phyloP scores from a whole-genome alignment of 1,284 basidiomycete species.

The Malassezia nana region DNA sequence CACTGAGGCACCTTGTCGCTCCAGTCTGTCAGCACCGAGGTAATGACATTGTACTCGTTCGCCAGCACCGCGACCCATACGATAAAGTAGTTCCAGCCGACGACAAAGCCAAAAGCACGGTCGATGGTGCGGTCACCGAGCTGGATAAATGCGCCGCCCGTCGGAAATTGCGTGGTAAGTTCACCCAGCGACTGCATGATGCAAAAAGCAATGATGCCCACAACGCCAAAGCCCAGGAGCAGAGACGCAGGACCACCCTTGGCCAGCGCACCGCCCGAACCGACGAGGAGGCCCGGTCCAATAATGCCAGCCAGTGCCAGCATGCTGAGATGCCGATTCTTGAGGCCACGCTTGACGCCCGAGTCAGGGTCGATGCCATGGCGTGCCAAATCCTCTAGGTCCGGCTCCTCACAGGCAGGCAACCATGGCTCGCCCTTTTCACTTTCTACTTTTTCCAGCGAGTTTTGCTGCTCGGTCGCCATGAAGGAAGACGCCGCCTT shows the following conservation, averaged over 20 bases:
- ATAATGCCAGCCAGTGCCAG: constrained; percentile 33
- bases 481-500: too few species aligned
- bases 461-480: too few species aligned
- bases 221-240: constrained; percentile 26
- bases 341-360: constrained; percentile 25
- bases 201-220: constrained; percentile 27
- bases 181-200: constrained; percentile 30
- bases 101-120: constrained; percentile 58
- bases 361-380: constrained; percentile 8
- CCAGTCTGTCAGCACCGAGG: constrained; percentile 27
- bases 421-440: too few species aligned
- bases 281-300: constrained; percentile 33
- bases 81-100: constrained; percentile 52
- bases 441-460: too few species aligned
- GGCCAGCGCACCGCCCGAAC: constrained; percentile 25
- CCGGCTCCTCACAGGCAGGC: too few species aligned
- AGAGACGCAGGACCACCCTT: constrained; percentile 30
- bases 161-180: constrained; percentile 52
- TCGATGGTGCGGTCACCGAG: constrained; percentile 69
- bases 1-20: constrained; percentile 12
- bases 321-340: constrained; percentile 32
- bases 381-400: background rate
- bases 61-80: constrained; percentile 25
- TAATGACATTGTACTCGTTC: constrained; percentile 27
- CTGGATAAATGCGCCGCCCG: constrained; percentile 64